Base-by-base conservation (phyloP, 2,329 filamentous ascomycete genomes). In the Pseudopithomyces maydicus region DNA sequence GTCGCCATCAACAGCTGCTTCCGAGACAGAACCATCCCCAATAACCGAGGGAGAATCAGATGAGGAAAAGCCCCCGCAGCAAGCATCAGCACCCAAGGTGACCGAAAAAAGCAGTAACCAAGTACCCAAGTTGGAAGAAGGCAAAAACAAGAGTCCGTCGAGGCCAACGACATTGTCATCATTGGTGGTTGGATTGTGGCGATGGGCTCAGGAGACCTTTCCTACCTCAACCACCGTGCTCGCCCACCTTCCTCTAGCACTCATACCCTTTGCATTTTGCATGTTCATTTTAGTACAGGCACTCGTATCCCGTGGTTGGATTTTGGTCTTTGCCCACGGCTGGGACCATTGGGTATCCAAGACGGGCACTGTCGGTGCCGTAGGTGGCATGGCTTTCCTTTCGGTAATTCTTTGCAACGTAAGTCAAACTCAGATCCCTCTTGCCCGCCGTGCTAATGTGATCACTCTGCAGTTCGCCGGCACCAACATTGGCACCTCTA, bases 231-330 rank as follows among this genome's bases (percentile, higher is more conserved):
- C 85, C 19, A 84, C 86, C 0, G 88, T 91, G 0, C 70, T 88
- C 6, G 75, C 82, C 0, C 88, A 90, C 68, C 78, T 92, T 1
- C 89, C 89, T 0, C 84, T 89, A 52, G 82, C 87, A 0, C 81
- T 91, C 0, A 80, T 92, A 0, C 89, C 89, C 0, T 91, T 91
- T 65, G 86, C 88, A 0, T 86, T 92, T 54, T 81, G 83, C 58
- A 91, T 91, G 89, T 91, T 91, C 59, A 81, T 91, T 10, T 81
- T 92, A 0, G 89, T 91, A 0, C 88, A 92, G 67, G 88, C 83
- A 0, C 75, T 92, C 1, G 88, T 90, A 0, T 90, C 86, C 0
- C 91, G 89, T 61, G 89, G 89, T 11, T 91, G 89, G 89, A 85
- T 91, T 0, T 82, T 84, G 0, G 87, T 91, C 0, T 91, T 91